A percentile compares a stretch with the other conserved stretches of the same genome.
phyloP scores from a whole-genome alignment of 2,329 filamentous ascomycete genomes.

The Fusarium nygamai region DNA sequence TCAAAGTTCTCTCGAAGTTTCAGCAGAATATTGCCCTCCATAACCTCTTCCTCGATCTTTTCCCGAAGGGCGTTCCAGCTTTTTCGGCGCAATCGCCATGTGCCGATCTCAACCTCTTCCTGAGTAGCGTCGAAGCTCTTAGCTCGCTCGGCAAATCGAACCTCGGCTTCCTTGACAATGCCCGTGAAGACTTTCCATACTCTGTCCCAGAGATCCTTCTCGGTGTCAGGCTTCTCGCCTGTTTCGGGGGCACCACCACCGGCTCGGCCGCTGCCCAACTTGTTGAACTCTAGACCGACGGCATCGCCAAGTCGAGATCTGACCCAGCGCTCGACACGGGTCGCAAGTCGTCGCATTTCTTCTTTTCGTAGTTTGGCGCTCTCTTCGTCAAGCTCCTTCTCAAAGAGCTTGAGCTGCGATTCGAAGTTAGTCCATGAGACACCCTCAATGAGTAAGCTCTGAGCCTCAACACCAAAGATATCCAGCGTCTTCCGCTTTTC shows the following conservation, averaged over 20 bases:
- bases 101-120: constrained; percentile 89
- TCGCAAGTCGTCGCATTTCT: constrained; percentile 93
- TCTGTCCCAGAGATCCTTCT: constrained; percentile 94
- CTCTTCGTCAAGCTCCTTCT: constrained; percentile 91
- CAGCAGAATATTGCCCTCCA: constrained; percentile 94
- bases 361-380: constrained; percentile 88
- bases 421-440: constrained; percentile 89
- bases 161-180: constrained; percentile 86
- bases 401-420: constrained; percentile 80
- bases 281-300: constrained; percentile 94
- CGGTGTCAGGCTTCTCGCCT: constrained; percentile 75
- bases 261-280: constrained; percentile 86
- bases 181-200: constrained; percentile 88
- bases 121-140: constrained; percentile 92
- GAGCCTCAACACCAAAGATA: constrained; percentile 79
- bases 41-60: constrained; percentile 96
- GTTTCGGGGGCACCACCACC: constrained; percentile 83
- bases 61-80: constrained; percentile 91
- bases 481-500: constrained; percentile 82
- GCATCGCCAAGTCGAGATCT: constrained; percentile 87
- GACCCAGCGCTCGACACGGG: constrained; percentile 93
- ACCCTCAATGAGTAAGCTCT: constrained; percentile 79
- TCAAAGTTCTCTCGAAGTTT: constrained; percentile 99
- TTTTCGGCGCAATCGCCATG: constrained; percentile 93
- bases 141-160: constrained; percentile 85